Percentiles rank a stretch among this genome's conserved stretches.
Evolutionary conservation across 2,329 filamentous ascomycete species (phyloP).

Genomic region (Mycosphaerelloides madeirae): DNA sequence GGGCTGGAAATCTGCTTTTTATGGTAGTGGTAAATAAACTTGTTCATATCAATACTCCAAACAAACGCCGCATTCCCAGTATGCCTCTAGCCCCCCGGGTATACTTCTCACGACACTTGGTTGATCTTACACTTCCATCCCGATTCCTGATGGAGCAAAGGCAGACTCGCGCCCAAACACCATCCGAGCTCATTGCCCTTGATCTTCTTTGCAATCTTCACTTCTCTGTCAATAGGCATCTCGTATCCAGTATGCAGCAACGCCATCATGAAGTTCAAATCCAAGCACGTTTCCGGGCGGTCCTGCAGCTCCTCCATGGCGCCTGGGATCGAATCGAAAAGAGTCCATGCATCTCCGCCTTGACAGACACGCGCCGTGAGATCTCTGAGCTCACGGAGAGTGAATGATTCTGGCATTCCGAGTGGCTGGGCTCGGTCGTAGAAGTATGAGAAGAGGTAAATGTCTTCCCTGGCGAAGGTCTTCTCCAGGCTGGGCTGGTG

Average conservation of each 20-base stretch:
- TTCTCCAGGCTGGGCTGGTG: constrained; percentile 89
- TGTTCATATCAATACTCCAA: no score
- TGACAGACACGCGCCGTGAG: constrained; percentile 79
- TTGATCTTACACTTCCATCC: constrained; percentile 27
- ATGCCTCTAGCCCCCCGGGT: no score
- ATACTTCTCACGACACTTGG: constrained; percentile 12
- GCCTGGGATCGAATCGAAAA: constrained; percentile 70
- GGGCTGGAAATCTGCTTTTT: no score
- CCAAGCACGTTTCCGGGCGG: constrained; percentile 86
- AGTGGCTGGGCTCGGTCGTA: constrained; percentile 90
- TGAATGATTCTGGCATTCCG: constrained; percentile 98
- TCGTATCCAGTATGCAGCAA: constrained; percentile 94
- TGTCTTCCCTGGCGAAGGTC: constrained; percentile 85
- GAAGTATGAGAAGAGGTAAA: constrained; percentile 98
- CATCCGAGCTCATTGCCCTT: constrained; percentile 94
- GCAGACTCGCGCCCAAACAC: constrained; percentile 82
- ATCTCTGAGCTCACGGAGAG: constrained; percentile 81
- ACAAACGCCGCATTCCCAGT: no score
- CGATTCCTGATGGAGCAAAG: constrained; percentile 27
- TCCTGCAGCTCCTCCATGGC: constrained; percentile 75
- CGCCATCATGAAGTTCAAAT: constrained; percentile 93
- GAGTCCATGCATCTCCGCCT: constrained; percentile 77
- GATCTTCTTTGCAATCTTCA: constrained; percentile 98
- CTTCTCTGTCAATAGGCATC: constrained; percentile 93
- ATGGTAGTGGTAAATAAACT: no score